Percentiles rank a stretch among this genome's conserved stretches.
Conservation (phyloP, 2,329 filamentous ascomycete species). For the Fusarium sterilihyphosum region DNA sequence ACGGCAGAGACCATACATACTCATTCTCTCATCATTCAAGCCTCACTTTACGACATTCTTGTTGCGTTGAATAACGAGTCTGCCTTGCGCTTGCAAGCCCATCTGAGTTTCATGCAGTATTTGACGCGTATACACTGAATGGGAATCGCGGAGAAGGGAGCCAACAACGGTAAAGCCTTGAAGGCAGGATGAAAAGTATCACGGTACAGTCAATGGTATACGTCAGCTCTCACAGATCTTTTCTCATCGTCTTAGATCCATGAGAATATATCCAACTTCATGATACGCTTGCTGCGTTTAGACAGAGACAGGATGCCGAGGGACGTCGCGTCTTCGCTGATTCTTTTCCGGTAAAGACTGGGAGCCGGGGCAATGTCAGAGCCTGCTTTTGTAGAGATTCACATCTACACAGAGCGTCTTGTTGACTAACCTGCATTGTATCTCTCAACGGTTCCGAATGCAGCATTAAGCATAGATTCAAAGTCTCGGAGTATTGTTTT, state of each 20-base stretch:
- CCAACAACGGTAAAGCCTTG: neutral
- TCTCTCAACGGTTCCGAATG: fast-evolving
- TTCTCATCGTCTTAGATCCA: too few species aligned
- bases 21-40: neutral
- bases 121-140: fast-evolving
- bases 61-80: neutral
- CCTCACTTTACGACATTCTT: neutral
- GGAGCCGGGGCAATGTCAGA: fast-evolving
- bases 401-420: neutral
- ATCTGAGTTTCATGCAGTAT: too few species aligned
- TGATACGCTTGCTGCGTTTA: too few species aligned
- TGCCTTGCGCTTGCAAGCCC: too few species aligned
- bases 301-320: too few species aligned
- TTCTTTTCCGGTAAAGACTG: too few species aligned
- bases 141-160: neutral
- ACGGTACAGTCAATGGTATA: neutral
- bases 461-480: neutral
- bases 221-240: neutral
- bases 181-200: neutral
- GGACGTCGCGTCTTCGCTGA: neutral
- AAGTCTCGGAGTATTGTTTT: neutral
- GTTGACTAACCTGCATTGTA: neutral
- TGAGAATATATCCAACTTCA: neutral
- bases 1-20: neutral
- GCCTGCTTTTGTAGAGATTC: neutral